These are phyloP conservation scores for Scutellaria barbata DNA, from an alignment of 257 asterid species.

Conservation along the genomic window DNA sequence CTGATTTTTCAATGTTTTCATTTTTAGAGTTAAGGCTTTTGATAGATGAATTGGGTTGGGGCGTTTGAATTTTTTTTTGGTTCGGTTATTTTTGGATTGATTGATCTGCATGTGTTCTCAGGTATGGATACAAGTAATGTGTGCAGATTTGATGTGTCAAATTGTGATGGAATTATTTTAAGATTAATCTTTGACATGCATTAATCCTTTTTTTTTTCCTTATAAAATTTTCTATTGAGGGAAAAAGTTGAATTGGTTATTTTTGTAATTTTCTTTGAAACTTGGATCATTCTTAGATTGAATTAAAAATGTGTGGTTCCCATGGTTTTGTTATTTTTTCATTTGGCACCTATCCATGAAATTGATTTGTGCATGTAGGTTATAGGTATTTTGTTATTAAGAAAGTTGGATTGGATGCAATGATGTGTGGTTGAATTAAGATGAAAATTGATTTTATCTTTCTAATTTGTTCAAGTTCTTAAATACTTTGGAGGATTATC, in stretches of 20 bases:
- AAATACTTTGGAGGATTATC: not conserved
- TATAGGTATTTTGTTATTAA: not conserved
- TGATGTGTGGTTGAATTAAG: constrained; percentile 13
- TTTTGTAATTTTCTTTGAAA: constrained; percentile 6
- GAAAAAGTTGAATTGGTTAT: constrained; percentile 17
- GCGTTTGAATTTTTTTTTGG: not conserved
- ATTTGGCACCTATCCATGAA: not conserved
- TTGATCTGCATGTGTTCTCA: constrained; percentile 33
- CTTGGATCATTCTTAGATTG: constrained; percentile 18
- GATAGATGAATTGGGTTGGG: constrained; percentile 25
- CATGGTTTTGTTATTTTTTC: constrained; percentile 22
- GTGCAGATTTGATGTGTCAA: constrained; percentile 27
- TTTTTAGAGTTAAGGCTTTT: constrained; percentile 18
- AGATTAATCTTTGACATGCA: constrained; percentile 12
- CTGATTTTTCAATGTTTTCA: not conserved
- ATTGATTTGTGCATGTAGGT: constrained; percentile 7
- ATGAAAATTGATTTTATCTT: not conserved
- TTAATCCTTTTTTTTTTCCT: not conserved
- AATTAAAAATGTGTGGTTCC: not conserved
- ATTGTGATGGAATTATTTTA: constrained; percentile 22
- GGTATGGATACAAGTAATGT: constrained; percentile 9
- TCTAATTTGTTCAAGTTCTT: not conserved
- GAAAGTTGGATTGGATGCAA: not conserved
- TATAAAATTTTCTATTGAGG: constrained; percentile 4
- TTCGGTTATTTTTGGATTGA: constrained; percentile 29